Conservation (phyloP, 2,329 filamentous ascomycete genomes). For the Hortaea sp. region DNA sequence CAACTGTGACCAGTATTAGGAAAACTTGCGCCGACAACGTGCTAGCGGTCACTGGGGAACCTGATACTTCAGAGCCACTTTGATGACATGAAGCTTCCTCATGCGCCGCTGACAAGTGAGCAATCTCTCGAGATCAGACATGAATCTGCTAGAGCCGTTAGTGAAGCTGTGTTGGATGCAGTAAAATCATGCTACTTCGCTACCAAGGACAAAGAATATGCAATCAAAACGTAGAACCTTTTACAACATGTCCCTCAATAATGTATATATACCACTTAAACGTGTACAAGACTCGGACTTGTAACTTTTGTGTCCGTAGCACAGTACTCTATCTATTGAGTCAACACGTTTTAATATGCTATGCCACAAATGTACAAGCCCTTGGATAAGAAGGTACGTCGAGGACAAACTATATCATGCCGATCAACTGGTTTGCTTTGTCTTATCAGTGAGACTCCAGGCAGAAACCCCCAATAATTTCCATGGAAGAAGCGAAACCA, state of each 20-base stretch:
- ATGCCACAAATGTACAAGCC: too few species aligned
- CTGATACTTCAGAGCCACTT: too few species aligned
- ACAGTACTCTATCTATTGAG: too few species aligned
- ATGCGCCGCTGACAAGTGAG: conserved; percentile 50
- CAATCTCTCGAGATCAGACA: conserved; percentile 53
- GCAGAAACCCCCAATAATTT: neutral
- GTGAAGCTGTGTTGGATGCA: conserved; percentile 37
- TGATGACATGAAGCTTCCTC: conserved; percentile 60
- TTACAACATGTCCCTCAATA: too few species aligned
- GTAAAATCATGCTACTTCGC: conserved; percentile 37
- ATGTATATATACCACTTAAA: too few species aligned
- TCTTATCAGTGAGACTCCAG: neutral
- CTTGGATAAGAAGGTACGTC: conserved; percentile 33
- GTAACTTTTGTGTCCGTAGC: too few species aligned
- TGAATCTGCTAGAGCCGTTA: conserved; percentile 53
- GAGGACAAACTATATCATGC: conserved; percentile 28
- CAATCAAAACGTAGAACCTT: too few species aligned
- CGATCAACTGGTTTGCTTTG: neutral
- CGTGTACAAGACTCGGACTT: too few species aligned
- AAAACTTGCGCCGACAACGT: too few species aligned
- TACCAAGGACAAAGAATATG: conserved; percentile 12
- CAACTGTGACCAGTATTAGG: too few species aligned
- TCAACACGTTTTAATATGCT: too few species aligned
- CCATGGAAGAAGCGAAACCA: neutral
- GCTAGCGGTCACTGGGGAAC: too few species aligned